Evolutionary conservation across 2,329 filamentous ascomycete species (phyloP), one percentile per base, ranked within the genome.

Genomic region (Calonectria pseudoturangicola): DNA sequence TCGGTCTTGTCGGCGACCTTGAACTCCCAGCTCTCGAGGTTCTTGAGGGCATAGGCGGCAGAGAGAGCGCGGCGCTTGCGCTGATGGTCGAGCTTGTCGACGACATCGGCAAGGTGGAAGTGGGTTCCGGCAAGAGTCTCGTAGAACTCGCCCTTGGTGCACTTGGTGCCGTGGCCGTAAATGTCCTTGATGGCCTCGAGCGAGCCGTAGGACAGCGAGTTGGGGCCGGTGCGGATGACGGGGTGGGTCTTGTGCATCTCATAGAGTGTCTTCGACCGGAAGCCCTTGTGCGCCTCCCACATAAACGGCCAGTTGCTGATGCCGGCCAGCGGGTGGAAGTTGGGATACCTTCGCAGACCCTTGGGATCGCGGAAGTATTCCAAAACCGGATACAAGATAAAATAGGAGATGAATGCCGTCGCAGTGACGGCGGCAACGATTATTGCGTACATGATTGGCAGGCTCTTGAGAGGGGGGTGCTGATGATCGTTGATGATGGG

Each of bases 21-120:
- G 80, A 86, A 85, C 73, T 90, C 88, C 88, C 88, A 90, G 7
- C 82, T 83, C 75, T 89, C 88, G 1, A 90, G 85, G 73, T 89
- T 89, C 80, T 88, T 88, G 66, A 88, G 76, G 0, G 88, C 88
- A 68, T 89, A 90, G 1, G 88, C 88, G 0, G 84, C 84, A 3
- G 87, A 86, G 3, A 91, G 79, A 1, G 88, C 83, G 70, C 87
- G 87, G 28, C 88, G 85, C 79, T 90, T 90, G 12, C 86, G 82
- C 2, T 86, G 83, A 73, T 91, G 89, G 9, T 90, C 88, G 12
- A 82, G 77, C 80, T 88, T 88, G 76, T 90, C 87, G 10, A 88
- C 77, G 3, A 88, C 87, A 77, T 90, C 88, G 33, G 87, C 87
- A 3, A 90, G 85, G 69, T 90, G 86, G 74, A 82, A 87, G 77